Conservation (phyloP, 1,284 basidiomycete species). For the Leccinum subrobustum region DNA sequence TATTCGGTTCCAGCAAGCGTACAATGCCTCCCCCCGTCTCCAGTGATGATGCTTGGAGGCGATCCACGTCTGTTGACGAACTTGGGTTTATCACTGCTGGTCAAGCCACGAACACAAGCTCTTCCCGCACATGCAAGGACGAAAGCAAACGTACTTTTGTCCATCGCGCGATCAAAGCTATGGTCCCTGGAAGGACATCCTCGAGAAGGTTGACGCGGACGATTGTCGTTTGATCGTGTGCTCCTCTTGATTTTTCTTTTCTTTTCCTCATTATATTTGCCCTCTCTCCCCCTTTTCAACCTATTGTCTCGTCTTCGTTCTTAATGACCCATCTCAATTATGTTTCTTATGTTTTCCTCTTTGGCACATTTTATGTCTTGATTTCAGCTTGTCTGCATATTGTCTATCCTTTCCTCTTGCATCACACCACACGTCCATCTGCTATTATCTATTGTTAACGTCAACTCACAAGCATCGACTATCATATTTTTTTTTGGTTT, state of each 20-base stretch:
- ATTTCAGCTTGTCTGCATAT: conserved; percentile 28
- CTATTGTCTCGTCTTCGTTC: background rate
- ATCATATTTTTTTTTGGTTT: background rate
- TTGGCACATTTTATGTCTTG: conserved; percentile 5
- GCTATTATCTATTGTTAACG: conserved; percentile 36
- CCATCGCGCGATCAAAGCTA: conserved; percentile 64
- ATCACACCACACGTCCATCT: conserved; percentile 13
- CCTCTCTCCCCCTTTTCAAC: background rate
- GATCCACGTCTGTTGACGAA: conserved; percentile 50
- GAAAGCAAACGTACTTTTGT: conserved; percentile 53
- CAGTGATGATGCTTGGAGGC: conserved; percentile 51
- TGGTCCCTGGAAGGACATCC: conserved; percentile 53
- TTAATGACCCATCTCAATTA: conserved; percentile 5
- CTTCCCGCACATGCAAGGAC: conserved; percentile 38
- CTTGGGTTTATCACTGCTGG: conserved; percentile 46
- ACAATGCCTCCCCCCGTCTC: conserved; percentile 67
- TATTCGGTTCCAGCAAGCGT: conserved; percentile 52
- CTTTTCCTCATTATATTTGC: background rate
- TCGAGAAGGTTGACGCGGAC: conserved; percentile 46
- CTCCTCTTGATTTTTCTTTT: background rate
- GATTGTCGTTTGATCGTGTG: conserved; percentile 20
- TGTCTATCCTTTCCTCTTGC: conserved; percentile 16
- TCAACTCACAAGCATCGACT: conserved; percentile 12
- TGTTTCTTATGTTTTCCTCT: conserved; percentile 16
- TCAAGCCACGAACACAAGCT: conserved; percentile 22